Evolutionary conservation across 176 grass and related monocot species (phyloP).

Genomic region (Oryza nivara): DNA sequence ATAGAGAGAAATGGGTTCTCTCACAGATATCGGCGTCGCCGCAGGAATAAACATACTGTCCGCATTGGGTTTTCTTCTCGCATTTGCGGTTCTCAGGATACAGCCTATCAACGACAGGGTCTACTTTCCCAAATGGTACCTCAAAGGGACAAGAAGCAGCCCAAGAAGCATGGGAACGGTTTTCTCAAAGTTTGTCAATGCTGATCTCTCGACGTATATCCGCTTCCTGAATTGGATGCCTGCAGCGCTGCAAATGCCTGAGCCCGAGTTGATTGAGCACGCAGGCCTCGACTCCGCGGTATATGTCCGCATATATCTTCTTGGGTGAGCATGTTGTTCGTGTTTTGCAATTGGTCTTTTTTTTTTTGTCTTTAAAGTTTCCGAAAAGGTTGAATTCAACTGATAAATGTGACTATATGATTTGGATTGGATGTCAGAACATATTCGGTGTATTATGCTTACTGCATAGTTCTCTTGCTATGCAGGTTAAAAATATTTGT

Average conservation of each 20-base stretch:
- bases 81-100: conserved; percentile 79
- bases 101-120: conserved; percentile 91
- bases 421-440: neutral
- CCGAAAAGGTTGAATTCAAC: neutral
- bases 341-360: conserved; percentile 34
- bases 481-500: conserved; percentile 96
- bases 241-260: conserved; percentile 88
- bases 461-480: conserved; percentile 37
- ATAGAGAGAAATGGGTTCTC: conserved; percentile 64
- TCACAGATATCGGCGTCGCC: conserved; percentile 67
- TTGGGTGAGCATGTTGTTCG: conserved; percentile 66
- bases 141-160: conserved; percentile 88
- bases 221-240: conserved; percentile 98
- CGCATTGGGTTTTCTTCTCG: conserved; percentile 74
- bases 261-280: conserved; percentile 82
- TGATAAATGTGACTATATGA: neutral
- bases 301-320: conserved; percentile 87
- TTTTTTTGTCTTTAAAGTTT: conserved; percentile 5
- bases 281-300: conserved; percentile 86
- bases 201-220: conserved; percentile 72
- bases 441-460: conserved; percentile 14
- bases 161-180: conserved; percentile 53
- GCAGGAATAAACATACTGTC: conserved; percentile 85
- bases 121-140: conserved; percentile 96
- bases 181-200: conserved; percentile 80